Percentiles rank a stretch among this genome's conserved stretches.
These are phyloP conservation scores for Backusella luteola DNA, from an alignment of 192 early-diverging fungal genomes.

Conservation along the genomic window DNA sequence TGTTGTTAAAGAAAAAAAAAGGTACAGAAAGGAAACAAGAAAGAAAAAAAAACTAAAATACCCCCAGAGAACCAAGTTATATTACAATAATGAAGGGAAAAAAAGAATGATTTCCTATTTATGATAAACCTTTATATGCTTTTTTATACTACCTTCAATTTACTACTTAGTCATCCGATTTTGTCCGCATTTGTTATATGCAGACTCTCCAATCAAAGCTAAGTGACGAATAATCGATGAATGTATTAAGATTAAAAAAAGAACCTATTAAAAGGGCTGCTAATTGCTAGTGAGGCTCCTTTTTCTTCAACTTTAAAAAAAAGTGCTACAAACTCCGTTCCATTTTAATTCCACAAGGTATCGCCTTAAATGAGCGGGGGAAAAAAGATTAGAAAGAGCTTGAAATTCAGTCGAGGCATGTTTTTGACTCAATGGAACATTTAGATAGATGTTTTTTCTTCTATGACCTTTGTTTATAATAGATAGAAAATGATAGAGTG, in stretches of 20 bases:
- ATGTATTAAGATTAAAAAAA: not conserved
- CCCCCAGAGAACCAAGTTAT: not conserved
- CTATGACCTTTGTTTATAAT: too few relatives aligned
- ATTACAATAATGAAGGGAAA: not conserved
- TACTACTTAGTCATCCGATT: not conserved
- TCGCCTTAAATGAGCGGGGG: too few relatives aligned
- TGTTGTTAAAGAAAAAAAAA: not conserved
- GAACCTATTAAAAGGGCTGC: not conserved
- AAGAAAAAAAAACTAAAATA: too few relatives aligned
- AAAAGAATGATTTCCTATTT: not conserved
- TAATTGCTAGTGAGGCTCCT: not conserved
- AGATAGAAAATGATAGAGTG: too few relatives aligned
- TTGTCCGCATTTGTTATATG: not conserved
- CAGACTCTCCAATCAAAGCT: not conserved
- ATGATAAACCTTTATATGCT: not conserved
- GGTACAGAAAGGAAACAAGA: too few relatives aligned
- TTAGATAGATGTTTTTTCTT: too few relatives aligned
- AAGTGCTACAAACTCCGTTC: not conserved
- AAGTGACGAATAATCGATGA: not conserved
- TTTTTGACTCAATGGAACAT: too few relatives aligned
- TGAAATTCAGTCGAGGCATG: too few relatives aligned
- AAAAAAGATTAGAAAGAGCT: too few relatives aligned
- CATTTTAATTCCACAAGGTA: not conserved
- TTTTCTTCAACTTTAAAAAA: not conserved
- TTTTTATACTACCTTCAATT: not conserved